Percentiles rank a stretch among this genome's conserved stretches.
These are phyloP conservation scores for Scheffersomyces amazonensis DNA, from an alignment of 805 yeast genomes.

Conservation along the genomic window DNA sequence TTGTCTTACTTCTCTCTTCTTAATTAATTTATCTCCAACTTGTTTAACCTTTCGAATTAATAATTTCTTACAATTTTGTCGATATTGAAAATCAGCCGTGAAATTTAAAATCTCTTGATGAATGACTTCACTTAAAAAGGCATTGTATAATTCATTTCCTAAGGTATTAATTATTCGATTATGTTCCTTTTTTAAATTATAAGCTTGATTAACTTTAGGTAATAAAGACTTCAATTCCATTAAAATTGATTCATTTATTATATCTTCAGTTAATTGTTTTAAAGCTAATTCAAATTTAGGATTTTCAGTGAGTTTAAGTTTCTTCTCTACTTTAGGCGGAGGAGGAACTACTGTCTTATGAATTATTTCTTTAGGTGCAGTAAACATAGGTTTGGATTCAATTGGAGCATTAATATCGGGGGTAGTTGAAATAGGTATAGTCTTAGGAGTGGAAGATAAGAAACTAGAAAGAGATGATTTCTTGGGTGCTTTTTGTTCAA, in stretches of 20 bases:
- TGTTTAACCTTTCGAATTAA: constrained; percentile 28
- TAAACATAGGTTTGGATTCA: neutral
- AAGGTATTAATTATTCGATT: constrained; percentile 30
- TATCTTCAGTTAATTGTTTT: constrained; percentile 12
- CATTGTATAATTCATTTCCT: constrained; percentile 51
- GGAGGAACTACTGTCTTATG: neutral
- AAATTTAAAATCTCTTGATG: constrained; percentile 41
- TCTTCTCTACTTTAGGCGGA: constrained; percentile 4
- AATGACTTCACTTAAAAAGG: constrained; percentile 59
- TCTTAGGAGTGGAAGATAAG: no score
- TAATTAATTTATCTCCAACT: constrained; percentile 18
- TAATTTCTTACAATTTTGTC: constrained; percentile 23
- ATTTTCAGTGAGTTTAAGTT: constrained; percentile 19
- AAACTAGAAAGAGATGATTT: no score
- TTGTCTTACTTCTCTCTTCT: constrained; percentile 23
- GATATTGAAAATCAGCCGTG: constrained; percentile 43
- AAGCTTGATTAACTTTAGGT: constrained; percentile 19
- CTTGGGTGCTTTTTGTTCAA: neutral
- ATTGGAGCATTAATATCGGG: constrained; percentile 2
- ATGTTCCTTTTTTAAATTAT: constrained; percentile 19
- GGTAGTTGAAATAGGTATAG: neutral
- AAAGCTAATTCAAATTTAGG: constrained; percentile 28
- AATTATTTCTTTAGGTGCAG: neutral
- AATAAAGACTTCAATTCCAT: constrained; percentile 22
- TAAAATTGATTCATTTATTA: constrained; percentile 19